Conservation (phyloP, 495 filamentous ascomycete genomes). For the Aspergillus asperescens region DNA sequence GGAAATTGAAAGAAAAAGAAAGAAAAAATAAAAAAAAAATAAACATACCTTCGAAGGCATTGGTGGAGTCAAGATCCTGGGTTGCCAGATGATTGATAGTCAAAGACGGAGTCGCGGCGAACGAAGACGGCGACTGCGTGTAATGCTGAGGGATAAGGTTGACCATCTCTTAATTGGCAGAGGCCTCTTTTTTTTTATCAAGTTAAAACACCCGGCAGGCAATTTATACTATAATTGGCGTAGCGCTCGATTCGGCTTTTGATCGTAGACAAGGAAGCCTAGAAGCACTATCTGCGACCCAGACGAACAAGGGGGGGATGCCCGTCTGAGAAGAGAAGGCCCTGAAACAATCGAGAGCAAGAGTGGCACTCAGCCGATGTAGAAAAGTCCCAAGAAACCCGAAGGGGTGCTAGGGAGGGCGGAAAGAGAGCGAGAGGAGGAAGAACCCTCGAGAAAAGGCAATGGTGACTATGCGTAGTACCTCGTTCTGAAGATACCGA, state of each 20-base stretch:
- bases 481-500: constrained; percentile 80
- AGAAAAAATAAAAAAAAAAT: too few relatives aligned
- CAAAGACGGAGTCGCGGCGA: constrained; percentile 73
- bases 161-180: constrained; percentile 63
- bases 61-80: constrained; percentile 89
- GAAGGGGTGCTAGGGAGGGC: constrained; percentile 76
- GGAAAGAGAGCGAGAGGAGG: constrained; percentile 68
- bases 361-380: constrained; percentile 58
- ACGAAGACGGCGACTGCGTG: constrained; percentile 70
- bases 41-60: constrained; percentile 84
- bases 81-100: constrained; percentile 97
- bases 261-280: constrained; percentile 35
- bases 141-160: constrained; percentile 74
- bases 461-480: constrained; percentile 71
- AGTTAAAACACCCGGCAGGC: not conserved
- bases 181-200: not conserved
- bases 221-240: not conserved
- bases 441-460: constrained; percentile 74
- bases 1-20: too few relatives aligned
- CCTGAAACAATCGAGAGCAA: constrained; percentile 56
- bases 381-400: constrained; percentile 26
- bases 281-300: constrained; percentile 66
- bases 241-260: constrained; percentile 27
- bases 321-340: constrained; percentile 91
- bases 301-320: constrained; percentile 79